phyloP scores from a whole-genome alignment of 371 early-diverging fungal species.

The Thermomucor indicae-seudaticae region DNA sequence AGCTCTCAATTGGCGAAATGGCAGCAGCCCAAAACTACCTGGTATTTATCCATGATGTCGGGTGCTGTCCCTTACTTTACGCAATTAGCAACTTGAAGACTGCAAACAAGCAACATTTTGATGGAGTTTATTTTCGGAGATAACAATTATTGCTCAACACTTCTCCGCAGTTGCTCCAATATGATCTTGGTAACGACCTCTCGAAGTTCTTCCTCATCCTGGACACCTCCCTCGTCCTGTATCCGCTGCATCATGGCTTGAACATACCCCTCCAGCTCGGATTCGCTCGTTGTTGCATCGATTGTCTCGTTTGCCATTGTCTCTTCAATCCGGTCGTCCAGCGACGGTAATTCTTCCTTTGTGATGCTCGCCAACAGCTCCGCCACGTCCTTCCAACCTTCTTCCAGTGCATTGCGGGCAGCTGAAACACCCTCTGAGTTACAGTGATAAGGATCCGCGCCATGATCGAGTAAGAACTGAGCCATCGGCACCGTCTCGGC shows the following conservation, averaged over 20 bases:
- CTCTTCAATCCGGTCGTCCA: slow-evolving; percentile 14
- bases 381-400: slow-evolving; percentile 43
- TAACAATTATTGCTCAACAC: not conserved
- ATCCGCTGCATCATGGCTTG: slow-evolving; percentile 27
- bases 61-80: no score
- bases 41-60: not conserved
- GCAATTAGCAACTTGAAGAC: no score
- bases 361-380: slow-evolving; percentile 27
- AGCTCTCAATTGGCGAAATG: no score
- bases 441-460: slow-evolving; percentile 61
- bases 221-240: slow-evolving; percentile 34
- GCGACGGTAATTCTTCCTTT: slow-evolving; percentile 19
- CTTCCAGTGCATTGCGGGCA: slow-evolving; percentile 29
- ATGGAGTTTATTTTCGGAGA: no score
- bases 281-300: slow-evolving; percentile 11
- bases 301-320: slow-evolving; percentile 2
- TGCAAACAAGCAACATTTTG: no score
- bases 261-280: slow-evolving; percentile 15
- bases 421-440: slow-evolving; percentile 64
- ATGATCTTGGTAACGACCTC: slow-evolving; percentile 38
- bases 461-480: slow-evolving; percentile 60
- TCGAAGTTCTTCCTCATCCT: slow-evolving; percentile 37
- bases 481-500: slow-evolving; percentile 76
- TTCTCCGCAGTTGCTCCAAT: slow-evolving; percentile 26
- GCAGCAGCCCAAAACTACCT: no score